A percentile compares a stretch with the other conserved stretches of the same genome.
Conservation (phyloP, 192 early-diverging fungal species). For the Funneliformis mosseae region DNA sequence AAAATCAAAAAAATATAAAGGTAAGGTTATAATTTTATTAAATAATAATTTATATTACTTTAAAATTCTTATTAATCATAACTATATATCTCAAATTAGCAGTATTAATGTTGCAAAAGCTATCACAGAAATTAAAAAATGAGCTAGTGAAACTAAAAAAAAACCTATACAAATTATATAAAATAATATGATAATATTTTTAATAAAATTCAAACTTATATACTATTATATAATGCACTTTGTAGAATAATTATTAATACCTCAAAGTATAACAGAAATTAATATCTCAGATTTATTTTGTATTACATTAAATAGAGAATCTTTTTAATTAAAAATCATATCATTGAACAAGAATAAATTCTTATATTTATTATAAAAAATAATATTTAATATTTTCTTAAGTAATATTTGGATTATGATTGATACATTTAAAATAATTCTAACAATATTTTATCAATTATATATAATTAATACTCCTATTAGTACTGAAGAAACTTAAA, state of each 20-base stretch:
- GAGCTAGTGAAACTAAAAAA: not conserved
- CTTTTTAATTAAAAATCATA: not conserved
- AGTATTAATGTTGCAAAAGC: not conserved
- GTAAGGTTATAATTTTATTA: not conserved
- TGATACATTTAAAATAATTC: conserved; percentile 4
- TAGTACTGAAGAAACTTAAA: not conserved
- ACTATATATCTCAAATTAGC: not conserved
- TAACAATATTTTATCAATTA: not conserved
- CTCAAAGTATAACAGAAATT: not conserved
- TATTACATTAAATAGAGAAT: not conserved
- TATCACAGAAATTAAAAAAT: not conserved
- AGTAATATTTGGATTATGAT: not conserved
- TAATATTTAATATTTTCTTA: conserved; percentile 8
- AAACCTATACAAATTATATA: not conserved
- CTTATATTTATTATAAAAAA: conserved; percentile 10
- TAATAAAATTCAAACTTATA: not conserved
- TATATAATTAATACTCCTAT: not conserved
- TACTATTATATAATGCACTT: not conserved
- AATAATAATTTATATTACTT: not conserved
- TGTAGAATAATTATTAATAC: not conserved
- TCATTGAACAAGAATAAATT: not conserved
- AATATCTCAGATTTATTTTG: not conserved
- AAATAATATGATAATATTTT: too few relatives aligned
- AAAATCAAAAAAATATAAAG: not conserved
- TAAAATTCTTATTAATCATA: not conserved